Evolutionary conservation across 2,329 filamentous ascomycete genomes (phyloP).

Genomic region (Eutypa lata): DNA sequence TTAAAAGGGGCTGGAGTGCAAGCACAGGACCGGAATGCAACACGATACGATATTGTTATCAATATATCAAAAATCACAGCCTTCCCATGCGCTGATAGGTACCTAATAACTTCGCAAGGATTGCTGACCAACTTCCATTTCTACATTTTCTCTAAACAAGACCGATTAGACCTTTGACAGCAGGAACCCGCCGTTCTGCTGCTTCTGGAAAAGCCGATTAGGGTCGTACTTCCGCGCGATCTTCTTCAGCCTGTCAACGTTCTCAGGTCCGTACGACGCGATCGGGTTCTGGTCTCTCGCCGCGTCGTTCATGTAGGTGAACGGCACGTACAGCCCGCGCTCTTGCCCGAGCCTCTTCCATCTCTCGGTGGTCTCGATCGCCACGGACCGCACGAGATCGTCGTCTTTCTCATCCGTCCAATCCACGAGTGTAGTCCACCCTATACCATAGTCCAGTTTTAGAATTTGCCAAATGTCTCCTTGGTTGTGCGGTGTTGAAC

Average conservation of each 20-base stretch:
- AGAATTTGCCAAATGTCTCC: neutral
- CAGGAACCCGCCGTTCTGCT: neutral
- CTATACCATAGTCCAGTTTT: neutral
- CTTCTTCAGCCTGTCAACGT: neutral
- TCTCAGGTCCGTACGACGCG: neutral
- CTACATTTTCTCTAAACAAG: neutral
- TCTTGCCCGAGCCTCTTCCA: neutral
- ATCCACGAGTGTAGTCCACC: conserved; percentile 20
- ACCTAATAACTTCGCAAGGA: too few relatives aligned
- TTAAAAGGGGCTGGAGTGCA: too few relatives aligned
- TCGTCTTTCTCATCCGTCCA: conserved; percentile 15
- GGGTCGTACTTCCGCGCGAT: neutral
- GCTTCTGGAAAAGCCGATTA: neutral
- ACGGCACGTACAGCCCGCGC: neutral
- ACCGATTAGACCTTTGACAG: neutral
- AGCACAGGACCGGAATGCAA: too few relatives aligned
- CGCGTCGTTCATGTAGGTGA: neutral
- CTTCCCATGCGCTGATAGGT: too few relatives aligned
- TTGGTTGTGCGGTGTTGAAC: neutral
- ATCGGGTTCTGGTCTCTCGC: neutral
- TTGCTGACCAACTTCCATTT: too few relatives aligned
- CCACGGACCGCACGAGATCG: neutral
- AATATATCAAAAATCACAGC: too few relatives aligned
- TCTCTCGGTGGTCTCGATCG: neutral
- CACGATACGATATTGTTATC: too few relatives aligned